These are phyloP conservation scores for Talaromyces rugulosus DNA, from an alignment of 2,329 filamentous ascomycete species.

Conservation along the genomic window DNA sequence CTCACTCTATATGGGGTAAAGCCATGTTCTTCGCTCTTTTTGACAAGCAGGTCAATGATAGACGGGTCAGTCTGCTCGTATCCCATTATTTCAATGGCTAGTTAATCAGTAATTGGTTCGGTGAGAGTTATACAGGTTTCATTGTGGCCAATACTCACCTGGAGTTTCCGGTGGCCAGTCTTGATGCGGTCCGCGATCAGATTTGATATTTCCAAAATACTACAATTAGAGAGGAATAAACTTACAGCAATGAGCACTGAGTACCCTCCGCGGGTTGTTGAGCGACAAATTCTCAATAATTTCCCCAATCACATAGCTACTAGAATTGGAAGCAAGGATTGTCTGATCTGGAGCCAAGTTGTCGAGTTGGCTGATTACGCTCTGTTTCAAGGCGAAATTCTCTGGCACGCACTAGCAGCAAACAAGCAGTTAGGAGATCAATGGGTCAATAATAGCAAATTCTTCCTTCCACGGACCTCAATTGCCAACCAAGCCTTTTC, in stretches of 20 bases:
- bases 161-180: conserved; percentile 39
- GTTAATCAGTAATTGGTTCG: neutral
- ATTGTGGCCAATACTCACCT: conserved; percentile 18
- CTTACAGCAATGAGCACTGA: conserved; percentile 45
- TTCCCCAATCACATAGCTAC: conserved; percentile 43
- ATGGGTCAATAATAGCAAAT: neutral
- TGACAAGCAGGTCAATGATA: conserved; percentile 26
- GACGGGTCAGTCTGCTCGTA: conserved; percentile 27
- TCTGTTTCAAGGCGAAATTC: conserved; percentile 37
- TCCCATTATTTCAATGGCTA: conserved; percentile 39
- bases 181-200: conserved; percentile 11
- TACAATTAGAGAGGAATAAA: conserved; percentile 3
- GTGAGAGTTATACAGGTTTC: neutral
- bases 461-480: conserved; percentile 22
- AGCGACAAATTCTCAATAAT: conserved; percentile 37
- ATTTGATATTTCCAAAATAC: neutral
- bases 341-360: conserved; percentile 29
- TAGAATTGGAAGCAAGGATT: conserved; percentile 47
- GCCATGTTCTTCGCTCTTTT: conserved; percentile 27
- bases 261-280: conserved; percentile 30
- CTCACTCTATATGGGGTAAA: conserved; percentile 36
- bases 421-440: neutral
- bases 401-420: conserved; percentile 43
- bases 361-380: conserved; percentile 39
- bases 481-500: conserved; percentile 32